phyloP scores from a whole-genome alignment of 768 basidiomycete genomes.

The Galerina sulciceps region DNA sequence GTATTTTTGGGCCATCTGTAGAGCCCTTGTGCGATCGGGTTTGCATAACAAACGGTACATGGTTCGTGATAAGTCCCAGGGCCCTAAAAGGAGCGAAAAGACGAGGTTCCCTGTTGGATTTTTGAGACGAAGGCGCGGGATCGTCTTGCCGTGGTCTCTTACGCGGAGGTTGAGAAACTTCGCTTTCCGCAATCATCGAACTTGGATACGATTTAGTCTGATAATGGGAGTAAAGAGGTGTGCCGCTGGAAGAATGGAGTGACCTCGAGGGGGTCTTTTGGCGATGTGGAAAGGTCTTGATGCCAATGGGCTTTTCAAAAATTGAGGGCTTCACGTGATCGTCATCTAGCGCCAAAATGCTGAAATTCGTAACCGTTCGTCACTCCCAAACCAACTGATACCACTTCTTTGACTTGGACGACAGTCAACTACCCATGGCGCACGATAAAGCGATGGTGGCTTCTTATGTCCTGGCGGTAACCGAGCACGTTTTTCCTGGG shows the following conservation, averaged over 20 bases:
- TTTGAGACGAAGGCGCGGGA: slow-evolving; percentile 19
- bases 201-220: neutral
- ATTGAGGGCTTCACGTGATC: slow-evolving; percentile 16
- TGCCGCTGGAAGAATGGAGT: neutral
- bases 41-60: slow-evolving; percentile 88
- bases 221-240: neutral
- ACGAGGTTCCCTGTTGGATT: slow-evolving; percentile 39
- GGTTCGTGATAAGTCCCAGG: slow-evolving; percentile 91
- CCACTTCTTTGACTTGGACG: too few species aligned
- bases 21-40: slow-evolving; percentile 84
- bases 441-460: too few species aligned
- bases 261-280: too few species aligned
- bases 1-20: slow-evolving; percentile 80
- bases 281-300: neutral
- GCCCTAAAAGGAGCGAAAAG: slow-evolving; percentile 95
- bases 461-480: too few species aligned
- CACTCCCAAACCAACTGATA: too few species aligned
- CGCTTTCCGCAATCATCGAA: slow-evolving; percentile 20
- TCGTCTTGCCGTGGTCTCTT: slow-evolving; percentile 51
- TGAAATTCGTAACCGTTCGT: too few species aligned
- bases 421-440: too few species aligned
- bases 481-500: too few species aligned
- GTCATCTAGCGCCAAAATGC: neutral
- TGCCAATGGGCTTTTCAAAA: slow-evolving; percentile 11
- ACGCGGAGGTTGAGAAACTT: slow-evolving; percentile 43